These are phyloP conservation scores for Luzula sylvatica DNA, from an alignment of 176 grass and related monocot species.

Conservation along the genomic window DNA sequence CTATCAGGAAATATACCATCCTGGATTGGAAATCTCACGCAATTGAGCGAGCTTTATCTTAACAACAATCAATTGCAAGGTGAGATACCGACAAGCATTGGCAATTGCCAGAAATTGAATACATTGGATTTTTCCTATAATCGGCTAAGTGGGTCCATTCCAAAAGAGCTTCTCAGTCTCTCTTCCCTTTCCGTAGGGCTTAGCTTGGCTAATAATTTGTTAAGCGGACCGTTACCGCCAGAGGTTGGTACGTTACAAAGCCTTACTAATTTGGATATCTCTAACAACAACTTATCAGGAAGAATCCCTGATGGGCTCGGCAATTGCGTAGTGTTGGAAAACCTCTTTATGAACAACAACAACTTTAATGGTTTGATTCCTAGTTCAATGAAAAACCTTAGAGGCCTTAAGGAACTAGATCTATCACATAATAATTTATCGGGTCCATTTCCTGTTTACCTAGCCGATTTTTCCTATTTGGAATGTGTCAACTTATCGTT, in stretches of 20 bases:
- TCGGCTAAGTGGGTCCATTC: slow-evolving; percentile 55
- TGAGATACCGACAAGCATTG: slow-evolving; percentile 12
- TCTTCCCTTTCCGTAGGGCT: slow-evolving; percentile 49
- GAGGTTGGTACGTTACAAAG: slow-evolving; percentile 45
- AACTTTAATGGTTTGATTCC: slow-evolving; percentile 70
- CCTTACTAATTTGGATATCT: slow-evolving; percentile 54
- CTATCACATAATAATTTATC: slow-evolving; percentile 45
- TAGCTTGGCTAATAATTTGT: slow-evolving; percentile 55
- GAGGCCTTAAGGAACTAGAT: slow-evolving; percentile 52
- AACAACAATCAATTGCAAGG: slow-evolving; percentile 25
- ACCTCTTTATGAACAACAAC: slow-evolving; percentile 54
- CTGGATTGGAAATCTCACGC: slow-evolving; percentile 19
- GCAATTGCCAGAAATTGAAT: slow-evolving; percentile 23
- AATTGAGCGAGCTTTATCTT: slow-evolving; percentile 19
- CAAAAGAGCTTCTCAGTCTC: slow-evolving; percentile 47
- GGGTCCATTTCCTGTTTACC: slow-evolving; percentile 3
- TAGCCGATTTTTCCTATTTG: not conserved
- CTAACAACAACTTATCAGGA: slow-evolving; percentile 58
- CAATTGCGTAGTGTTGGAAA: slow-evolving; percentile 46
- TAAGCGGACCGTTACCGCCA: slow-evolving; percentile 62
- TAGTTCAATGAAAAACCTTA: slow-evolving; percentile 39
- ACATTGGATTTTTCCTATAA: slow-evolving; percentile 53
- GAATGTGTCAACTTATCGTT: slow-evolving; percentile 40
- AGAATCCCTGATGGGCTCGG: slow-evolving; percentile 55
- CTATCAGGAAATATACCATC: slow-evolving; percentile 23